These are phyloP conservation scores for Dentipellis fragilis DNA, from an alignment of 768 basidiomycete genomes.

Conservation along the genomic window DNA sequence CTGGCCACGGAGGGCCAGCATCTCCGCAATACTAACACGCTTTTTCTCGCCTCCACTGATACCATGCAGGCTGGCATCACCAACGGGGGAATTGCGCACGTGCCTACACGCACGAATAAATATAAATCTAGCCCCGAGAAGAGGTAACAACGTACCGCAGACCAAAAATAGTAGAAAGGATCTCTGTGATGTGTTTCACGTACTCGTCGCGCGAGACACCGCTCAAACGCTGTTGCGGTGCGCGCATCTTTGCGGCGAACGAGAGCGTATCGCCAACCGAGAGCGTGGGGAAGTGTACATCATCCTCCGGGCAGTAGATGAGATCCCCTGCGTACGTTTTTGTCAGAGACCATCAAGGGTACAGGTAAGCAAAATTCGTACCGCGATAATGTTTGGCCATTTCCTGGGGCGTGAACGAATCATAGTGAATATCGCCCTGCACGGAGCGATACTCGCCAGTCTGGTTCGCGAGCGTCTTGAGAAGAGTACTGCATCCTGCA, in stretches of 20 bases:
- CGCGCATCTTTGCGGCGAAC: constrained; percentile 61
- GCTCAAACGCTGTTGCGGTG: constrained; percentile 43
- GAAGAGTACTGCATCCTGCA: constrained; percentile 75
- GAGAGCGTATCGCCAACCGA: constrained; percentile 68
- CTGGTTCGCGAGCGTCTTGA: constrained; percentile 75
- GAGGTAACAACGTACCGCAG: no score
- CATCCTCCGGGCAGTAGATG: constrained; percentile 76
- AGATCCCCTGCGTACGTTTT: constrained; percentile 53
- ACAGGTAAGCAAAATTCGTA: neutral
- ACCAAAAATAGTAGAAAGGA: constrained; percentile 63
- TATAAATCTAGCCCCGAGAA: no score
- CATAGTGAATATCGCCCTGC: constrained; percentile 68
- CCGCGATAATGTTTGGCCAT: constrained; percentile 55
- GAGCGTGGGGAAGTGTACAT: constrained; percentile 77
- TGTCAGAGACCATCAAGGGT: no score
- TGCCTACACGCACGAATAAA: no score
- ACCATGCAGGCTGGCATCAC: constrained; percentile 67
- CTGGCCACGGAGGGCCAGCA: constrained; percentile 48
- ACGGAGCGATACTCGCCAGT: constrained; percentile 57
- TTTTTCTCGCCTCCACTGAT: constrained; percentile 73
- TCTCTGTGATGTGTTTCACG: constrained; percentile 35
- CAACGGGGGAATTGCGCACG: constrained; percentile 61
- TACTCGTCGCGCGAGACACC: constrained; percentile 24
- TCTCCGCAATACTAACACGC: constrained; percentile 70
- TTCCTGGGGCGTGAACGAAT: constrained; percentile 58